Conservation (phyloP, 2,329 filamentous ascomycete genomes). For the Xylariaceae sp. region DNA sequence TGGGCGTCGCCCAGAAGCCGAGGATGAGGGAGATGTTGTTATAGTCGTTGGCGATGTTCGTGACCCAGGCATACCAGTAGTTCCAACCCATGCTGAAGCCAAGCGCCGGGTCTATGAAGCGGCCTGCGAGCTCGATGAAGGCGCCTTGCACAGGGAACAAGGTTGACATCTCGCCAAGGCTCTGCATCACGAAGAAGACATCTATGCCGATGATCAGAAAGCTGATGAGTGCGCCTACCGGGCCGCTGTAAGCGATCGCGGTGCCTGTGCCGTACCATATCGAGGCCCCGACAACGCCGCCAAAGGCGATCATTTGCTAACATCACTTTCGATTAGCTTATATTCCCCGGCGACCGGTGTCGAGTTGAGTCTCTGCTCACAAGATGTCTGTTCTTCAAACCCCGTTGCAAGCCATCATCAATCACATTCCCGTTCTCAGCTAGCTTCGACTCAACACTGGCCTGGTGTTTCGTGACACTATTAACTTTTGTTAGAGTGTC, state of each 20-base stretch:
- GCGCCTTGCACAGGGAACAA: conserved; percentile 48
- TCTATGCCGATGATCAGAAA: conserved; percentile 30
- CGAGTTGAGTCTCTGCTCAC: conserved; percentile 10
- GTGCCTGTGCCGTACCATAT: conserved; percentile 29
- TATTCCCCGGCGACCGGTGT: not conserved
- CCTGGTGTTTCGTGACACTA: not conserved
- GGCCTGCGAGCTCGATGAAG: conserved; percentile 45
- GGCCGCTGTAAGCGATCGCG: conserved; percentile 28
- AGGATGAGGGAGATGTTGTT: conserved; percentile 41
- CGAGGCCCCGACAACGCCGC: conserved; percentile 26
- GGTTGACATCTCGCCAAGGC: conserved; percentile 51
- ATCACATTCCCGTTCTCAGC: conserved; percentile 25
- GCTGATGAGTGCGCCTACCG: conserved; percentile 29
- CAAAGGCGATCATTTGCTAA: conserved; percentile 30
- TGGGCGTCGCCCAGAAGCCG: conserved; percentile 38
- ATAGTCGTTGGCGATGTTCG: conserved; percentile 38
- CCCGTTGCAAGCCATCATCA: conserved; percentile 26
- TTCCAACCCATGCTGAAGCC: conserved; percentile 44
- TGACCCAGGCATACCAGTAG: conserved; percentile 44
- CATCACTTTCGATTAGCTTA: too few relatives aligned
- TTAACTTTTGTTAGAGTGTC: conserved; percentile 9
- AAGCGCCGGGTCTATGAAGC: conserved; percentile 45
- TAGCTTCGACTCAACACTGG: conserved; percentile 5
- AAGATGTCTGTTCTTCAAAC: conserved; percentile 26
- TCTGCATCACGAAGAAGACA: conserved; percentile 42